Conservation (phyloP, 495 filamentous ascomycete species). For the Amorphotheca resinae region DNA sequence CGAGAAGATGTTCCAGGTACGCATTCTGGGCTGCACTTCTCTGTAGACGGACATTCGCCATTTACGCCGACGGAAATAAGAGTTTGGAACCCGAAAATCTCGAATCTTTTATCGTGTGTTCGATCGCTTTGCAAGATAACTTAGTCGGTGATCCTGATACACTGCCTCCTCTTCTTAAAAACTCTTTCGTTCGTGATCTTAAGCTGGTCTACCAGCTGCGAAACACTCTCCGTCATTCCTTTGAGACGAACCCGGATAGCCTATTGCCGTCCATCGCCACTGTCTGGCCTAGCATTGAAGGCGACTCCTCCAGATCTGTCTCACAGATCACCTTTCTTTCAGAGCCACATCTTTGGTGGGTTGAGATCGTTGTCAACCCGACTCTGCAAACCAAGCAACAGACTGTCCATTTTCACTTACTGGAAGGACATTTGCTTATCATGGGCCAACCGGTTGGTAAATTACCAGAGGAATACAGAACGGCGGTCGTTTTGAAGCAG, state of each 20-base stretch:
- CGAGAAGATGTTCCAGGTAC: conserved; percentile 25
- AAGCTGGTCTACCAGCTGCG: conserved; percentile 17
- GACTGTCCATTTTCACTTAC: conserved; percentile 28
- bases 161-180: conserved; percentile 9
- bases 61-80: conserved; percentile 12
- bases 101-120: conserved; percentile 22
- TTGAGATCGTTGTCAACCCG: background rate
- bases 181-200: conserved; percentile 18
- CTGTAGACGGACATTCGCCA: conserved; percentile 35
- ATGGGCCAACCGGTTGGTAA: conserved; percentile 35
- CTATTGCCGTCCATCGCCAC: background rate
- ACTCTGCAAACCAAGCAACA: background rate
- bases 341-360: conserved; percentile 3
- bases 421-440: conserved; percentile 37
- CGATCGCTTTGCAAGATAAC: conserved; percentile 20
- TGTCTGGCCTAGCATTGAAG: conserved; percentile 1
- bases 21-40: conserved; percentile 37
- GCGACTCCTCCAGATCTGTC: background rate
- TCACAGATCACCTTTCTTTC: conserved; percentile 22
- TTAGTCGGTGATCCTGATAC: conserved; percentile 13
- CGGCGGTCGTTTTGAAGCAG: conserved; percentile 25
- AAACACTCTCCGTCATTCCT: conserved; percentile 10
- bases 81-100: conserved; percentile 8
- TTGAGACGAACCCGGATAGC: conserved; percentile 5
- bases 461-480: conserved; percentile 31